Evolutionary conservation across 495 filamentous ascomycete genomes (phyloP), one percentile per base, ranked within the genome.

Genomic region (Penicillium subrubescens): DNA sequence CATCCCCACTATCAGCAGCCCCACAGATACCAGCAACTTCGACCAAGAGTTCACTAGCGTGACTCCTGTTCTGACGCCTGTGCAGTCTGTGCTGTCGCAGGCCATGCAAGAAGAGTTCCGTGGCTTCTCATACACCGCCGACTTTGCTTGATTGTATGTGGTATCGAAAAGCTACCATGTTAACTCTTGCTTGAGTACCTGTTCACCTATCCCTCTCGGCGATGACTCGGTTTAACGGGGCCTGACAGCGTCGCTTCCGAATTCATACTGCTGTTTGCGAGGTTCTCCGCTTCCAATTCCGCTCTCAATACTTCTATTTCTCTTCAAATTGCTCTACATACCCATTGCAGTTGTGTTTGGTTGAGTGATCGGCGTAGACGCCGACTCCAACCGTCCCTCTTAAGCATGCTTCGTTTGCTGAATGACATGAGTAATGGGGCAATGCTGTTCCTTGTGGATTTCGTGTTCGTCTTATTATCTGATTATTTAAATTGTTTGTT

Each of bases 21-120:
- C 94, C 8, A 97, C 95, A 46, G 95, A 99, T 84, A 98, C 96
- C 34, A 97, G 93, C 83, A 99, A 99, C 79, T 99, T 99, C 77
- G 95, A 98, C 74, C 90, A 89, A 65, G 95, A 99, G 75, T 99
- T 99, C 76, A 99, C 95, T 7, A 98, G 95, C 70, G 95, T 98
- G 60, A 99, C 95, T 58, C 95, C 95, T 2, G 95, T 99, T 60
- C 82, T 99, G 57, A 99, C 95, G 31, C 95, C 95, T 43, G 95
- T 99, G 61, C 92, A 98, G 77, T 96, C 93, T 72, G 95, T 99
- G 31, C 87, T 99, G 54, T 95, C 96, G 11, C 94, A 97, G 83
- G 91, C 93, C 21, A 98, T 98, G 96, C 95, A 99, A 81, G 95
- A 99, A 81, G 93, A 99, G 76, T 99, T 99, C 91, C 90, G 95